Evolutionary conservation across 2,329 filamentous ascomycete genomes (phyloP), one percentile per base, ranked within the genome.

Genomic region (Aciculosporium take): DNA sequence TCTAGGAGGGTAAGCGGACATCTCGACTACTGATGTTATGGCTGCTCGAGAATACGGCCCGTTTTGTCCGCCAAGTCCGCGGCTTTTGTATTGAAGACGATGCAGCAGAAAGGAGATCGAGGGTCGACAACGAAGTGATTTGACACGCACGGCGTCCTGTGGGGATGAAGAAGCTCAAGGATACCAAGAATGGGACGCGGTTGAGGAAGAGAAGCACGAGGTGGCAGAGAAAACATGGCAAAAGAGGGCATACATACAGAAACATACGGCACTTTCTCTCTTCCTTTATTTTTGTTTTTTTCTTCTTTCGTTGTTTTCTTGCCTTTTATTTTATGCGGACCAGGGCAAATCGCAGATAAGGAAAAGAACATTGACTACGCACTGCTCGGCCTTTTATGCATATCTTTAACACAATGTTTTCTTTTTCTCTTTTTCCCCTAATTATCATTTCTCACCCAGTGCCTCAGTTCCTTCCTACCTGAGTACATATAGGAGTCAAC

Each of bases 161-260:
- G 35, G 25, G 8, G 15, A 37, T 10, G n/a, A 27, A 18, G n/a
- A 18, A 6, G 4, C 12, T 7, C 4, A 9, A 28, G n/a, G 13
- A n/a, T 7, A 13, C 13, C 28, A 24, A n/a, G 24, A 15, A 15
- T 9, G 10, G 17, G 12, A 28, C 10, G 15, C 13, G 20, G 7
- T 20, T 21, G 17, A 5, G 17, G 12, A n/a, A 40, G 35, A 23
- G 30, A 30, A 43, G 27, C 24, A 30, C 10, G 10, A n/a, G 15
- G 21, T n/a, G 17, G 30, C 18, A 37, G n/a, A 21, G 33, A 12
- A 32, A 37, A 33, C 17, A 18, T 9, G 25, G 30, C 17, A 27
- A 25, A 39, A 39, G 25, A n/a, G 20, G 42, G 38, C 33, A 44
- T 34, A 39, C 23, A 36, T 39, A 29, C 9, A 40, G 39, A 35